A percentile compares a stretch with the other conserved stretches of the same genome.
Evolutionary conservation across 2,329 filamentous ascomycete species (phyloP).

Genomic region (Seiridium cupressi): DNA sequence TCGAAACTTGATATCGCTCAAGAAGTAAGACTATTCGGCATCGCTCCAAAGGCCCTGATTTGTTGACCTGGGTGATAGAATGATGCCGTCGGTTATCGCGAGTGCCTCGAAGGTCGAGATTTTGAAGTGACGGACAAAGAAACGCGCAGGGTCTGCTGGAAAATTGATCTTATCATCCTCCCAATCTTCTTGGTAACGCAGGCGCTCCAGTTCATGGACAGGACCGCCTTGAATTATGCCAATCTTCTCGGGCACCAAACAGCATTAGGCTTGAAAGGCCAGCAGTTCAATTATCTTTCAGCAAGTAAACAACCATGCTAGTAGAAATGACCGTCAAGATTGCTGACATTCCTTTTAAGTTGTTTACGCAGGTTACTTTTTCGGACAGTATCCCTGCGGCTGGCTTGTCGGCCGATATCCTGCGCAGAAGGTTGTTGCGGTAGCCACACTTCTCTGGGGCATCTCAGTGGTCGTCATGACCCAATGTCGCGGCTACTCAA

Average conservation of each 20-base stretch:
- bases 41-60: neutral
- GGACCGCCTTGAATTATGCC: conserved; percentile 29
- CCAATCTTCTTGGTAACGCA: conserved; percentile 29
- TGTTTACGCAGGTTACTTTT: conserved; percentile 38
- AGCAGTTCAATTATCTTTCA: conserved; percentile 34
- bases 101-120: conserved; percentile 15
- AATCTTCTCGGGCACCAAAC: conserved; percentile 33
- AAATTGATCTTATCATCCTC: conserved; percentile 29
- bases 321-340: neutral
- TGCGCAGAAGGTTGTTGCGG: conserved; percentile 31
- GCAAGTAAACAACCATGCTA: conserved; percentile 19
- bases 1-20: neutral
- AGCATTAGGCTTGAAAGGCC: conserved; percentile 28
- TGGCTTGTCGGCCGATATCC: conserved; percentile 35
- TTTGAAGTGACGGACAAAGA: conserved; percentile 17
- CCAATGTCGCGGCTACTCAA: conserved; percentile 22
- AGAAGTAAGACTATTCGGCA: neutral
- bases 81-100: conserved; percentile 16
- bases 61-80: conserved; percentile 1
- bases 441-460: conserved; percentile 31
- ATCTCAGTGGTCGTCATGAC: conserved; percentile 30
- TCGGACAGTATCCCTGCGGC: conserved; percentile 38
- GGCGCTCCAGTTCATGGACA: conserved; percentile 29
- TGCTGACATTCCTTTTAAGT: conserved; percentile 17
- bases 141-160: conserved; percentile 20